Base-by-base conservation (phyloP, 2,329 filamentous ascomycete species). In the Stemphylium lycopersici region DNA sequence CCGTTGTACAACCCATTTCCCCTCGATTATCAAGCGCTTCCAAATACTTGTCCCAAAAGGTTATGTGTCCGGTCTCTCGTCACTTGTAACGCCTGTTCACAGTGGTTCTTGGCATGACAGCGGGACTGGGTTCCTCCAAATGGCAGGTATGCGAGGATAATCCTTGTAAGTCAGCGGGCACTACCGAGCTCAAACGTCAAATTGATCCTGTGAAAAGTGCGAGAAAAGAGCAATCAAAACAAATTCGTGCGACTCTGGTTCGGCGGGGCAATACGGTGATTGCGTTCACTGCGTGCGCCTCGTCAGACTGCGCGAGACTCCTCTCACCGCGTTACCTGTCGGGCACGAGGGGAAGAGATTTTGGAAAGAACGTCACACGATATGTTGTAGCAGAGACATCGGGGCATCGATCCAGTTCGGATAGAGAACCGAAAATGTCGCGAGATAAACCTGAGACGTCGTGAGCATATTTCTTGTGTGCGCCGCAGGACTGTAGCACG, bases 311-410 rank as follows among this genome's bases (percentile, higher is more conserved):
- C n/a, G 26, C 40, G 38, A 46, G 20, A 32, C 38, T 45, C 18
- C 41, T 45, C 20, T 29, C 38, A 42, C 48, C 40, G 55, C 52
- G 41, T 47, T 44, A 56, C 49, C 47, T 49, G 44, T 48, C 49
- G 45, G 44, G 48, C 51, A 57, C 47, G 44, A 55, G 43, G 41
- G 36, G 48, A 24, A 22, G 48, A 60, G 65, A 65, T 67, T 64
- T 67, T 68, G 66, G 69, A 63, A 70, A 49, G 43, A 32, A 52
- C 32, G 65, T 67, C 26, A 58, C 48, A 72, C 67, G 18, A 38
- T 34, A 48, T 51, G 48, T 43, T 24, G 54, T 34, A 46, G 15
- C 38, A 11, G 15, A 24, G 18, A 22, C 5, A 15, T 31, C 13
- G 36, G 42, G 31, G 20, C 20, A 22, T 37, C 13, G 12, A 44